Evolutionary conservation across 2,329 filamentous ascomycete species (phyloP).

Genomic region (Berkeleyomyces rouxiae): DNA sequence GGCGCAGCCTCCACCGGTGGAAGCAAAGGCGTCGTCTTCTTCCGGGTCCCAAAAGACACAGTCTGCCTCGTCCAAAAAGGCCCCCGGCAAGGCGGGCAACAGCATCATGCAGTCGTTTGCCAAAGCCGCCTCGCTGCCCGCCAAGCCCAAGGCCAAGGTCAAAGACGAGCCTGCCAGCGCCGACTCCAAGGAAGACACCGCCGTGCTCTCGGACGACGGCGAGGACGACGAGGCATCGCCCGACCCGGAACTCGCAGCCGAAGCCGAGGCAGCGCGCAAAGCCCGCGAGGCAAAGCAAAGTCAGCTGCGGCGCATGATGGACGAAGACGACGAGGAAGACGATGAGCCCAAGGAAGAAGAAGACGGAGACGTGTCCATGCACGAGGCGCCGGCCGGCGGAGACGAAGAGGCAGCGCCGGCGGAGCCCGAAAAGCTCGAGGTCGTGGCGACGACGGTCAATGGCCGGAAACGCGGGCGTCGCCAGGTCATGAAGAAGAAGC

Average conservation of each 20-base stretch:
- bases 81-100: constrained; percentile 21
- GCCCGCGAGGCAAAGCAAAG: constrained; percentile 22
- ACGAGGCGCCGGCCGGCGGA: constrained; percentile 25
- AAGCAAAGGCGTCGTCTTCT: neutral
- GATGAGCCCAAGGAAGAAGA: constrained; percentile 33
- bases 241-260: constrained; percentile 9
- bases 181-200: constrained; percentile 18
- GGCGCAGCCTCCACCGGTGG: neutral
- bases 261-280: constrained; percentile 18
- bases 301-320: constrained; percentile 29
- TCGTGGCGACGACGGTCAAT: constrained; percentile 34
- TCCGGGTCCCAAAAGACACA: neutral
- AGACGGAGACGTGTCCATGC: constrained; percentile 25
- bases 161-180: constrained; percentile 11
- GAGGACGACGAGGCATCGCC: constrained; percentile 22
- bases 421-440: constrained; percentile 24
- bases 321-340: constrained; percentile 29
- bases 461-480: constrained; percentile 61
- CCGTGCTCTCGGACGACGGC: constrained; percentile 24
- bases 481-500: constrained; percentile 75
- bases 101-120: constrained; percentile 69
- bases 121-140: constrained; percentile 31
- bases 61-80: neutral
- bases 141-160: constrained; percentile 31
- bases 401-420: constrained; percentile 27